These are phyloP conservation scores for Decorospora gaudefroyi DNA, from an alignment of 2,329 filamentous ascomycete species.

Conservation along the genomic window DNA sequence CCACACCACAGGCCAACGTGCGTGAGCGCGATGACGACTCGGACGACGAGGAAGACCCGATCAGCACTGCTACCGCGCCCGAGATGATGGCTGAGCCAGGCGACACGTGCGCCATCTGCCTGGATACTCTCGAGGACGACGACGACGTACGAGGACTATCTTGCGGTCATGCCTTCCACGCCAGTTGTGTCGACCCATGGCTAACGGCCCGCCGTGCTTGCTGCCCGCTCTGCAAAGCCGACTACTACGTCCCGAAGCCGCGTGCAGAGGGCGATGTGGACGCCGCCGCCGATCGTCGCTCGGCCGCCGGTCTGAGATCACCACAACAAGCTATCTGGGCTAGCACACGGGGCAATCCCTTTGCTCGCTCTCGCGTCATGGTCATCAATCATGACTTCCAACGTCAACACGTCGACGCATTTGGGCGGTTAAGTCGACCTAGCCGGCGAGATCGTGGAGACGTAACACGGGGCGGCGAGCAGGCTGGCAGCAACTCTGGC, in stretches of 20 bases:
- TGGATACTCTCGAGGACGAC: slow-evolving; percentile 91
- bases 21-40: slow-evolving; percentile 55
- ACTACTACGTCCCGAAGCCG: slow-evolving; percentile 95
- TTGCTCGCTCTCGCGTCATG: slow-evolving; percentile 42
- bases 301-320: slow-evolving; percentile 36
- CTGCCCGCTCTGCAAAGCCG: slow-evolving; percentile 96
- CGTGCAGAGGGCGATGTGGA: slow-evolving; percentile 62
- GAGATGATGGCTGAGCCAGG: slow-evolving; percentile 81
- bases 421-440: slow-evolving; percentile 34
- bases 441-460: slow-evolving; percentile 28
- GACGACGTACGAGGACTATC: slow-evolving; percentile 92
- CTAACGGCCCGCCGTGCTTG: slow-evolving; percentile 90
- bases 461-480: slow-evolving; percentile 15
- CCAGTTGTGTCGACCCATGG: slow-evolving; percentile 94
- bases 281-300: slow-evolving; percentile 34
- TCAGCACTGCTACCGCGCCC: slow-evolving; percentile 78
- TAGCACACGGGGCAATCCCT: slow-evolving; percentile 36
- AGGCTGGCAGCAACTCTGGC: slow-evolving; percentile 14
- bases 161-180: slow-evolving; percentile 98
- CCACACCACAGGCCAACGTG: slow-evolving; percentile 23
- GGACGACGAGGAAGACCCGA: slow-evolving; percentile 77
- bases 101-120: slow-evolving; percentile 94
- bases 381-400: slow-evolving; percentile 25
- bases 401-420: slow-evolving; percentile 20
- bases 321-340: slow-evolving; percentile 45